Base-by-base conservation (phyloP, 1,139 yeast species). In the Candida sp. region DNA sequence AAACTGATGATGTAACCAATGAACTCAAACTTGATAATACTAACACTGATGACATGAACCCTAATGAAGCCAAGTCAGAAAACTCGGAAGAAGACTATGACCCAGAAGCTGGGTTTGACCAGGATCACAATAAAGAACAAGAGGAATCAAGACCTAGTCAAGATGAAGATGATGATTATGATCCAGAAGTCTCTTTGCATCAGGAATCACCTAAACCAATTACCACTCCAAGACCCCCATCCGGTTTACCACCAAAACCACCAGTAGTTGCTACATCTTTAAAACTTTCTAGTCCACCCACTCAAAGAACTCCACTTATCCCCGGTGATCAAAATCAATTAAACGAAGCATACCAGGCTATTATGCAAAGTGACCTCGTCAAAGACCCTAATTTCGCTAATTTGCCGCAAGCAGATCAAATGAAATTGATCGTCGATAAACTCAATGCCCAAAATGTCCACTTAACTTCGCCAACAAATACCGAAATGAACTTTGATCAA, bases 191-290 rank as follows among this genome's bases (percentile, higher is more conserved):
- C 7, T 43, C 42, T 22, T 36, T 41, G 33, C n/a, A 27, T 12
- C 15, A 12, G 9, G 23, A n/a, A 23, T 35, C 7, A 1, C 34
- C 35, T 35, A 30, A 36, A 21, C 11, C 22, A 7, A 29, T 19
- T 39, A 34, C 35, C 11, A 7, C 32, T 29, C 27, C 32, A 35
- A 33, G 25, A 36, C 50, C 46, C 3, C 59, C 59, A 5, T 50
- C 46, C 6, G 61, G 62, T 3, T 54, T 63, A 32, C 69, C 73
- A 19, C 65, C 70, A 3, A 66, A 64, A 47, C 71, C 73, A 3
- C 57, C 61, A 11, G 59, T 58, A 36, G 44, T 36, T 34, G 61
- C 59, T 4, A 46, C 53, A 5, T 38, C 39, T 5, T 30, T 40
- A 11, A 34, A 27, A 6, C 11, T 19, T 27, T 25, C 15, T 21